Evolutionary conservation across 805 yeast genomes (phyloP).

Genomic region (Spathaspora girioi): DNA sequence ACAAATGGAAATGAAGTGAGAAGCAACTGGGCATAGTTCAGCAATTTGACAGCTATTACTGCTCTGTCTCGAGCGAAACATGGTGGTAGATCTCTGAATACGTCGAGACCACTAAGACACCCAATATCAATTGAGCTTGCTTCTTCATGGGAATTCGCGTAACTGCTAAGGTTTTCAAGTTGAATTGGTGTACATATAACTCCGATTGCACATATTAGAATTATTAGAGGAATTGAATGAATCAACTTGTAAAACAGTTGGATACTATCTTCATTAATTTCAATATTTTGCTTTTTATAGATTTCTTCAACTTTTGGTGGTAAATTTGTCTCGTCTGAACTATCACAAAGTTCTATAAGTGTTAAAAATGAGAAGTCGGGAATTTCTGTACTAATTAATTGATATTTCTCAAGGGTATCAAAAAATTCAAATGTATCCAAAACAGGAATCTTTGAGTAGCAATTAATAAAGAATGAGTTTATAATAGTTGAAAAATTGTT

Average conservation of each 20-base stretch:
- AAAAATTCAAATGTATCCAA: slow-evolving; percentile 25
- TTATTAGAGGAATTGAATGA: slow-evolving; percentile 21
- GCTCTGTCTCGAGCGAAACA: slow-evolving; percentile 16
- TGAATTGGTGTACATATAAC: slow-evolving; percentile 27
- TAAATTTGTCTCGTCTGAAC: slow-evolving; percentile 3
- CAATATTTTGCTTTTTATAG: slow-evolving; percentile 12
- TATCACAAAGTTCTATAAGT: slow-evolving; percentile 9
- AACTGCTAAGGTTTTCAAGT: slow-evolving; percentile 29
- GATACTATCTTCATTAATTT: slow-evolving; percentile 15
- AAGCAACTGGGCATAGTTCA: slow-evolving; percentile 20
- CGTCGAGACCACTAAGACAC: slow-evolving; percentile 12
- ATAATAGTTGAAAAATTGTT: slow-evolving; percentile 15
- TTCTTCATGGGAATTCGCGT: slow-evolving; percentile 24
- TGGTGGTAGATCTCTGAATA: slow-evolving; percentile 8
- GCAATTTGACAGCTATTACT: slow-evolving; percentile 17
- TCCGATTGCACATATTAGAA: slow-evolving; percentile 31
- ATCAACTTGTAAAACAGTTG: slow-evolving; percentile 18
- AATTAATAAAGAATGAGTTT: slow-evolving; percentile 27
- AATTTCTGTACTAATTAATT: slow-evolving; percentile 15
- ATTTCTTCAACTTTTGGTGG: slow-evolving; percentile 9
- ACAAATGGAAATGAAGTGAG: slow-evolving; percentile 19
- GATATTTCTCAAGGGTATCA: slow-evolving; percentile 25
- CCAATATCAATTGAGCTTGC: slow-evolving; percentile 17
- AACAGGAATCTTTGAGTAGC: slow-evolving; percentile 31
- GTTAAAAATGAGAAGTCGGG: slow-evolving; percentile 16